Evolutionary conservation across 768 basidiomycete species (phyloP).

Genomic region (Leccinellum luteum): DNA sequence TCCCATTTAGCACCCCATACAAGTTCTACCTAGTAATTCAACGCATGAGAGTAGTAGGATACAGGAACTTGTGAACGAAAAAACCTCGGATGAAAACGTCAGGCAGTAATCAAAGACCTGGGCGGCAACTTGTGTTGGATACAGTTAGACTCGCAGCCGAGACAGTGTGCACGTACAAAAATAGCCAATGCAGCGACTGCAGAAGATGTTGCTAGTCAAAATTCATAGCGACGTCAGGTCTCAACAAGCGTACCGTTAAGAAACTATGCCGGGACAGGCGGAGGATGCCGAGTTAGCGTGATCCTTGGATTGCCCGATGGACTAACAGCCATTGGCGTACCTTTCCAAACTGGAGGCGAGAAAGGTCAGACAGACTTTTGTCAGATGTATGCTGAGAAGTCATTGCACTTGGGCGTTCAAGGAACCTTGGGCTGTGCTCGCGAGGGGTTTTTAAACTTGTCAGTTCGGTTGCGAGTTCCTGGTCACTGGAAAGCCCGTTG

Average conservation of each 20-base stretch:
- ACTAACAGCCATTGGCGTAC: not conserved
- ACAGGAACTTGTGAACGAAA: too few species aligned
- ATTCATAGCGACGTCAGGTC: too few species aligned
- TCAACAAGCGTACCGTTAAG: constrained; percentile 16
- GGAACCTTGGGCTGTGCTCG: not conserved
- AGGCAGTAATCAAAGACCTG: constrained; percentile 25
- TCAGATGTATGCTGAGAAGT: not conserved
- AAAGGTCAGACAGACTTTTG: constrained; percentile 7
- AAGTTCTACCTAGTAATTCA: constrained; percentile 14
- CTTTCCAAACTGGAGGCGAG: constrained; percentile 22
- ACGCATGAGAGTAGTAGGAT: not conserved
- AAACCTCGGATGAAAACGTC: constrained; percentile 22
- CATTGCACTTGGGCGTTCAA: constrained; percentile 4
- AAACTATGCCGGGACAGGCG: constrained; percentile 7
- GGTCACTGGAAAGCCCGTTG: too few species aligned
- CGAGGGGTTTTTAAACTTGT: too few species aligned
- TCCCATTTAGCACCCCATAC: constrained; percentile 26
- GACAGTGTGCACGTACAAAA: constrained; percentile 10
- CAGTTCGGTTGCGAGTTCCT: too few species aligned
- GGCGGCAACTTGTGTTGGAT: too few species aligned
- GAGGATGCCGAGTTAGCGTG: not conserved
- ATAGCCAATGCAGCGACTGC: constrained; percentile 19
- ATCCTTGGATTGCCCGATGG: not conserved
- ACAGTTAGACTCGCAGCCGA: not conserved
- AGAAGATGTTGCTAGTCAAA: too few species aligned